These are phyloP conservation scores for Lasiodiplodia gonubiensis DNA, from an alignment of 2,329 filamentous ascomycete genomes.

Conservation along the genomic window DNA sequence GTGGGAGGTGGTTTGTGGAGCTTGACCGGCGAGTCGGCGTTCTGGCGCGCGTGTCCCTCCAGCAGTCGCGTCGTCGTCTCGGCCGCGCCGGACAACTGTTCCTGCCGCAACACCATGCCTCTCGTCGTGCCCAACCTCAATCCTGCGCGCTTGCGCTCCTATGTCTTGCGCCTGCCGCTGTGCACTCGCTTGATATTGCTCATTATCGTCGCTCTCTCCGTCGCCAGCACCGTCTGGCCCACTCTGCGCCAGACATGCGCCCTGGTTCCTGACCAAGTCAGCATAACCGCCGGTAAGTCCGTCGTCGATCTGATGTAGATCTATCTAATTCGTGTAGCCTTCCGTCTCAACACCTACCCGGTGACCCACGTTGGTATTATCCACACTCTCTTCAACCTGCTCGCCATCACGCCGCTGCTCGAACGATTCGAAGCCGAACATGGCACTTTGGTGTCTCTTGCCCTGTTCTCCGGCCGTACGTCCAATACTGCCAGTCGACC, in stretches of 20 bases:
- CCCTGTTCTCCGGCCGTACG: conserved; percentile 90
- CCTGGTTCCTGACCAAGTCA: conserved; percentile 77
- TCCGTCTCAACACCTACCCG: conserved; percentile 90
- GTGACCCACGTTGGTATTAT: conserved; percentile 82
- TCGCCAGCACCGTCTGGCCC: conserved; percentile 69
- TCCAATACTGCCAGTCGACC: conserved; percentile 34
- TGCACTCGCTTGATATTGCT: conserved; percentile 77
- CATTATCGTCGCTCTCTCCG: conserved; percentile 71
- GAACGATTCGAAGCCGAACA: conserved; percentile 93
- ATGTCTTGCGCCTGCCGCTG: conserved; percentile 82
- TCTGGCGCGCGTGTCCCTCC: conserved; percentile 17
- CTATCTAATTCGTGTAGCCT: conserved; percentile 64
- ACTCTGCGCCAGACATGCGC: conserved; percentile 81
- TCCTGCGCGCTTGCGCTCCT: conserved; percentile 75
- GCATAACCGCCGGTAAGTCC: conserved; percentile 70
- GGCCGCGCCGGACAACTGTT: conserved; percentile 4
- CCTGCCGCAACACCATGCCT: conserved; percentile 46
- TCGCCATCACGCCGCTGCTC: conserved; percentile 84
- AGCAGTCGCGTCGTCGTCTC: conserved; percentile 25
- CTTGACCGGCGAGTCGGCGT: conserved; percentile 26
- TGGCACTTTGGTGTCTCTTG: conserved; percentile 85
- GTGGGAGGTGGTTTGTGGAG: neutral
- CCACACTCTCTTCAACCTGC: conserved; percentile 78
- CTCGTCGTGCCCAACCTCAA: conserved; percentile 66
- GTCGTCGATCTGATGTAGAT: conserved; percentile 8